Base-by-base conservation (phyloP, 2,329 filamentous ascomycete species). In the Talaromyces sp. region DNA sequence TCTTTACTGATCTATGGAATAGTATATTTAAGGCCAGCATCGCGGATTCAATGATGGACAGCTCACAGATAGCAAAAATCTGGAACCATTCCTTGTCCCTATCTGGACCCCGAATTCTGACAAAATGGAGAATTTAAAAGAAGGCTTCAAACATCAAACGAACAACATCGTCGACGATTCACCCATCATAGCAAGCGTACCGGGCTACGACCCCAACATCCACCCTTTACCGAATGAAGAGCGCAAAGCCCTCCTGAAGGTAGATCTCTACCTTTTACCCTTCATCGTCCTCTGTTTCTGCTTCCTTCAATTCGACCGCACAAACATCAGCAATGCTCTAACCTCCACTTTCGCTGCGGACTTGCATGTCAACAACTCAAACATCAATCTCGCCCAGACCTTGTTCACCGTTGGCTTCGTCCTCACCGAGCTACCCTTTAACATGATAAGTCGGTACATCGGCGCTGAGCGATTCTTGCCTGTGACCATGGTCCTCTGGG, bases 371-470 rank as follows among this genome's bases (percentile, higher is more conserved):
- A 43, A 49, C 9, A 72, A 71, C 22, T 47, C 61, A n/a, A 59
- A 70, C 11, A 66, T 72, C 64, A 74, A 74, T 54, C 47, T 69
- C 1, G 71, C 70, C 1, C 68, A 70, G 25, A 73, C 70, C 1
- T 31, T 73, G 13, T 73, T 71, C 41, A 70, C 68, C 15, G 62
- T 73, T 9, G 71, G 71, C 9, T 73, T 74, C 59, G 63, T 74
- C 19, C 67, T 73, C 25, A 71, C 72, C 7, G 72, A 73, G 59
- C 50, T 74, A 3, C 72, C 72, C 39, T 73, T 72, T 57, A 72
- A 74, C 35, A 68, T 74, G 56, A 69, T 73, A 37, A 71, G 69
- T 54, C 70, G 71, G 47, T 66, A 65, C 33, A 60, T 73, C 35
- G 72, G 72, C 11, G 67, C 71, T 10, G 71, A 72, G 31, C 49